Evolutionary conservation across 345 rosid species (phyloP).

Genomic region (Citrus glauca): DNA sequence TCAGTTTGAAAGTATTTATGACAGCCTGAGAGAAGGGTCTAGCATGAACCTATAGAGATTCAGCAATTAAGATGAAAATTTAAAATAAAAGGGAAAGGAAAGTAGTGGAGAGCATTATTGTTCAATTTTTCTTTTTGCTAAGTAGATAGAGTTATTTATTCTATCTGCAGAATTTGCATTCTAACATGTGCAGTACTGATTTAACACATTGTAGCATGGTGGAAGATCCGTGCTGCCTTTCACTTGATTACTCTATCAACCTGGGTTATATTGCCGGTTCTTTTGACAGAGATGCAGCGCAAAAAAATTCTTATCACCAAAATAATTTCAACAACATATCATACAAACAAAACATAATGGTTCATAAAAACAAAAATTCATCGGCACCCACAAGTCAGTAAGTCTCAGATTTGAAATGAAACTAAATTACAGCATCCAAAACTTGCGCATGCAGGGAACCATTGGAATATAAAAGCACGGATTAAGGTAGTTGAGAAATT

Average conservation of each 20-base stretch:
- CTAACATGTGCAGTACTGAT: neutral
- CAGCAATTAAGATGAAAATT: neutral
- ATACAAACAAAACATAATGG: neutral
- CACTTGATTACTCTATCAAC: neutral
- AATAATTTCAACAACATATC: neutral
- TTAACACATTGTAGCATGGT: neutral
- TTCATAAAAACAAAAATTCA: neutral
- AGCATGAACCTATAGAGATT: neutral
- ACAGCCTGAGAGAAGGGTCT: neutral
- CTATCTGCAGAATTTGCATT: neutral
- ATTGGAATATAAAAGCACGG: neutral
- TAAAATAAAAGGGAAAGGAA: too few relatives aligned
- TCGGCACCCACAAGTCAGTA: too few relatives aligned
- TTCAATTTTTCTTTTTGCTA: too few relatives aligned
- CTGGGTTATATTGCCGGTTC: neutral
- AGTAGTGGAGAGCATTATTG: too few relatives aligned
- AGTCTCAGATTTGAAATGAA: neutral
- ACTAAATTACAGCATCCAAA: neutral
- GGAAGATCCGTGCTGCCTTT: neutral
- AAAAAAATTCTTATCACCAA: neutral
- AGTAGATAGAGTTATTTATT: neutral
- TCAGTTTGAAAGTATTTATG: neutral
- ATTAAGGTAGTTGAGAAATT: neutral
- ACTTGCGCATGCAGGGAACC: neutral
- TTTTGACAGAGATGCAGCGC: neutral